phyloP scores from a whole-genome alignment of 1,284 basidiomycete species.

The Ceratobasidium sp. region DNA sequence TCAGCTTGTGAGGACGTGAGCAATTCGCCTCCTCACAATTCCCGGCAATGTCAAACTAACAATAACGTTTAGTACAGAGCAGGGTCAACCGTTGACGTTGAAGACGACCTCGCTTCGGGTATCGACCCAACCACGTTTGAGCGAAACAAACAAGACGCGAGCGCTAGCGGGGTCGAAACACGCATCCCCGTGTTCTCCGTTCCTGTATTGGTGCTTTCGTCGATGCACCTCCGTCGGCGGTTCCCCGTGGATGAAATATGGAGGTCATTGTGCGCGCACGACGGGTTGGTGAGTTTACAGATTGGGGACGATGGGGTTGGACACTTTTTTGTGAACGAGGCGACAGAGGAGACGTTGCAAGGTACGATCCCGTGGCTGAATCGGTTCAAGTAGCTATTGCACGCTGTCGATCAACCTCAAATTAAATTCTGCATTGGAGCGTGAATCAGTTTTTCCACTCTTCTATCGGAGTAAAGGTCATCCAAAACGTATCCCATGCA shows the following conservation, averaged over 20 bases:
- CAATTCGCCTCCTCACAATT: neutral
- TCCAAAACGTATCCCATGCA: slow-evolving; percentile 15
- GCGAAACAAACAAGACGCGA: slow-evolving; percentile 24
- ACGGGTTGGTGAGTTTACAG: slow-evolving; percentile 47
- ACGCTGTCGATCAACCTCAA: neutral
- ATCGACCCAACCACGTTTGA: slow-evolving; percentile 49
- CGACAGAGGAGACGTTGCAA: slow-evolving; percentile 49
- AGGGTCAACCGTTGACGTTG: slow-evolving; percentile 52
- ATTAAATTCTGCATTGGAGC: slow-evolving; percentile 11
- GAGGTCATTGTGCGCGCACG: slow-evolving; percentile 48
- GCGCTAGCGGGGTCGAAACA: slow-evolving; percentile 2
- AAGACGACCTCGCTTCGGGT: slow-evolving; percentile 49
- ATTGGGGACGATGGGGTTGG: slow-evolving; percentile 52
- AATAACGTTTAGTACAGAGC: slow-evolving; percentile 50
- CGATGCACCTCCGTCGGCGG: slow-evolving; percentile 50
- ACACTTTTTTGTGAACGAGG: slow-evolving; percentile 53
- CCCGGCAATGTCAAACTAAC: neutral
- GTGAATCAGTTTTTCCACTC: neutral
- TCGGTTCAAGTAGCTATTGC: slow-evolving; percentile 26
- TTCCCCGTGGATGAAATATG: slow-evolving; percentile 53
- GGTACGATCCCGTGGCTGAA: slow-evolving; percentile 29
- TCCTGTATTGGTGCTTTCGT: slow-evolving; percentile 52
- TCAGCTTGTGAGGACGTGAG: slow-evolving; percentile 53
- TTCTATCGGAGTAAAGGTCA: slow-evolving; percentile 2
- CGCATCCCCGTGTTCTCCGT: slow-evolving; percentile 46